Evolutionary conservation across 495 filamentous ascomycete genomes (phyloP), one percentile per base, ranked within the genome.

Genomic region (Xylaria telfairii): DNA sequence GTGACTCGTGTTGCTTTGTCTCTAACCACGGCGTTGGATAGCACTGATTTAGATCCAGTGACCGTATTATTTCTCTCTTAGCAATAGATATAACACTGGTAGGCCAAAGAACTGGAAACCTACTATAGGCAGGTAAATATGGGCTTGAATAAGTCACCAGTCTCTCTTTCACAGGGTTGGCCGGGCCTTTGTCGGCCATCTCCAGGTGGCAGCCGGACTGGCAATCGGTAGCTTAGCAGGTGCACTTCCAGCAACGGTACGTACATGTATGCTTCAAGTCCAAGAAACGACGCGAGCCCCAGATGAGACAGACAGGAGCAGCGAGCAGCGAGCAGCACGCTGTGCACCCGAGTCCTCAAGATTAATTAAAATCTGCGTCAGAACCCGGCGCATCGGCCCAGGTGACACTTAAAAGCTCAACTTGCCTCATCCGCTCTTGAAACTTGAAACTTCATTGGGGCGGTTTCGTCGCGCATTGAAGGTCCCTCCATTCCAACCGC

Each of bases 141-240:
- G 53, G 26, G 7, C 39, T 13, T 37, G 10, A n/a, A 39, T 39
- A 13, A 34, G 30, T 26, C 17, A 19, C 21, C 15, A 67, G 24
- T 30, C 13, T 6, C 4, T 19, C 10, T 8, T 15, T 4, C 34
- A n/a, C 49, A 28, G 28, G 37, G 34, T 59, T 37, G 44, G 51
- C 65, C 51, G 65, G 53, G 53, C 49, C 51, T 30, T 47, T 68
- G 65, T 53, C 65, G 42, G 65, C 53, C 42, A 30, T 10, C 28
- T 24, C 39, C 65, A 59, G 65, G 53, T 46, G 49, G 54, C 49
- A 44, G 15, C 13, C 32, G 19, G 37, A 24, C 49, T 12, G 47
- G 30, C 28, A 24, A 54, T 32, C 46, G 4, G 21, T 42, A 42
- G n/a, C 42, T n/a, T n/a, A n/a, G n/a, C 2, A 32, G 44, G 44